phyloP scores from a whole-genome alignment of 163 green algal species.

The Scenedesmus sp. region DNA sequence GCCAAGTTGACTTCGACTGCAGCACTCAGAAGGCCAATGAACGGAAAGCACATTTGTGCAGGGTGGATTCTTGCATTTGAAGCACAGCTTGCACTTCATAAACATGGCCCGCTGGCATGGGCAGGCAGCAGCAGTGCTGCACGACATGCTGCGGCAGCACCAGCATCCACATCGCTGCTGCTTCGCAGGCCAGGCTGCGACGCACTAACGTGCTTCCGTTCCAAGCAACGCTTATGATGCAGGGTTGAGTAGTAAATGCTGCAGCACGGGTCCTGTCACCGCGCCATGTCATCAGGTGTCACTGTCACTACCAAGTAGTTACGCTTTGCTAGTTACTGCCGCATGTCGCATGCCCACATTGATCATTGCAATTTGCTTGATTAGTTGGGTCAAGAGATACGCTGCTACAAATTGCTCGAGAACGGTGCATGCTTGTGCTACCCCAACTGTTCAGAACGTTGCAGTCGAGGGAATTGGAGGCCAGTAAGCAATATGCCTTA shows the following conservation, averaged over 20 bases:
- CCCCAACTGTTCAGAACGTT: slow-evolving; percentile 11
- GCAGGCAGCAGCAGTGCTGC: too few species aligned
- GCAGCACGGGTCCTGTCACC: not conserved
- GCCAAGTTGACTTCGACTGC: too few species aligned
- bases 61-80: too few species aligned
- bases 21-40: too few species aligned
- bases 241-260: not conserved
- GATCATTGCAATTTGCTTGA: not conserved
- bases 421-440: not conserved
- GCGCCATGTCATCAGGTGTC: not conserved
- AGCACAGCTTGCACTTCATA: too few species aligned
- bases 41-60: too few species aligned
- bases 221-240: too few species aligned
- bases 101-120: too few species aligned
- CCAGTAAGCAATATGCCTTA: not conserved
- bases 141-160: too few species aligned
- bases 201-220: too few species aligned
- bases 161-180: too few species aligned
- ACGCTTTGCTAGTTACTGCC: not conserved
- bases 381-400: not conserved
- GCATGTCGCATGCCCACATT: not conserved
- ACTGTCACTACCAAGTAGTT: not conserved
- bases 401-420: not conserved
- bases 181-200: too few species aligned
- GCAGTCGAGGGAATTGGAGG: not conserved